These are phyloP conservation scores for Drosera capensis DNA, from an alignment of 148 eudicot genomes.

Conservation along the genomic window DNA sequence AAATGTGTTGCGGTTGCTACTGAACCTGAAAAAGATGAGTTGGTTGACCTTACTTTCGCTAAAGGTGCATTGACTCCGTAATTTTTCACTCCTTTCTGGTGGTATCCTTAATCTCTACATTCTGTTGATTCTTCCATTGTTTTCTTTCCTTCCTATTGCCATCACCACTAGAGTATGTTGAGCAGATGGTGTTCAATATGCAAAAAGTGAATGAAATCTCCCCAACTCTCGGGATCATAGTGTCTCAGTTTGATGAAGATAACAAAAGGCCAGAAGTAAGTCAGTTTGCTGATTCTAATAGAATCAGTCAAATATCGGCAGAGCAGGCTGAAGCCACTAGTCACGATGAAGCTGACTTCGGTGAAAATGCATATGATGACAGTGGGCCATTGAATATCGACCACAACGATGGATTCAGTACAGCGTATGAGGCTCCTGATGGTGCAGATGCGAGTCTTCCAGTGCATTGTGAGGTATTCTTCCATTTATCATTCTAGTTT, in stretches of 20 bases:
- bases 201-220: constrained; percentile 40
- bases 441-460: constrained; percentile 3
- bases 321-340: constrained; percentile 5
- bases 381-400: constrained; percentile 2
- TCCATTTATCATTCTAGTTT: neutral
- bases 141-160: constrained; percentile 1
- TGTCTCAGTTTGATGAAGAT: constrained; percentile 47
- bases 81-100: neutral
- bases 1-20: constrained; percentile 29
- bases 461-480: constrained; percentile 5
- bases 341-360: neutral
- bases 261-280: constrained; percentile 28
- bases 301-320: neutral
- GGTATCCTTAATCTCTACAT: neutral
- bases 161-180: constrained; percentile 42
- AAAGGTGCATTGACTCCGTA: constrained; percentile 22
- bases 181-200: constrained; percentile 53
- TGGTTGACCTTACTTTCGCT: constrained; percentile 69
- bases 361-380: constrained; percentile 5
- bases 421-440: constrained; percentile 4
- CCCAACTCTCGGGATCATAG: constrained; percentile 57
- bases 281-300: constrained; percentile 1
- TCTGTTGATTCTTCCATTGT: neutral
- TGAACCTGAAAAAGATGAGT: constrained; percentile 21
- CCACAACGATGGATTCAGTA: constrained; percentile 2